Conservation (phyloP, 257 asterid genomes). For the Mitragyna speciosa region DNA sequence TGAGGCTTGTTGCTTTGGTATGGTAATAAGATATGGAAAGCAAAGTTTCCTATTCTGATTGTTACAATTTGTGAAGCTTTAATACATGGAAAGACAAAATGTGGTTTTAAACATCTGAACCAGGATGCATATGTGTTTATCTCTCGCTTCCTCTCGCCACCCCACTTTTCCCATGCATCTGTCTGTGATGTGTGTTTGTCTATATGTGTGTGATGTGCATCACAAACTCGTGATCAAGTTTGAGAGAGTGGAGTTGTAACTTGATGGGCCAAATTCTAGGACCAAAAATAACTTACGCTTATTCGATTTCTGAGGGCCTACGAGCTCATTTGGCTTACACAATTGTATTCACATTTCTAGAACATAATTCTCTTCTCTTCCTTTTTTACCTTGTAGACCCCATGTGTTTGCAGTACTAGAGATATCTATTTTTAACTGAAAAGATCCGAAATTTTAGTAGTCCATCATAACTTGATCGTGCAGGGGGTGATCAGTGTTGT, state of each 20-base stretch:
- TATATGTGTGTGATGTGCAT: background rate
- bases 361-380: background rate
- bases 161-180: background rate
- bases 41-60: background rate
- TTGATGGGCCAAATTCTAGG: background rate
- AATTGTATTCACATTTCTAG: background rate
- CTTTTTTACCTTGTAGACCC: background rate
- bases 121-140: background rate
- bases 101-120: background rate
- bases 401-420: background rate
- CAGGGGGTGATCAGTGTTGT: conserved; percentile 93
- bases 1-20: background rate
- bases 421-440: too few relatives aligned
- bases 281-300: background rate
- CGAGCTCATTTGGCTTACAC: background rate
- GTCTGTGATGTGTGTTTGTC: background rate
- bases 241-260: background rate
- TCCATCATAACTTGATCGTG: conserved; percentile 32
- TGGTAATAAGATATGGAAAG: background rate
- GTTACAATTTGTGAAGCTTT: background rate
- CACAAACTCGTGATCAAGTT: background rate
- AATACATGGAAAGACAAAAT: background rate
- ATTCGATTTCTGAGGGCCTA: background rate
- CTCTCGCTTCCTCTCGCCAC: background rate
- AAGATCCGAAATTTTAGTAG: background rate